These are phyloP conservation scores for Cercospora zeina DNA, from an alignment of 2,329 filamentous ascomycete genomes.

Conservation along the genomic window DNA sequence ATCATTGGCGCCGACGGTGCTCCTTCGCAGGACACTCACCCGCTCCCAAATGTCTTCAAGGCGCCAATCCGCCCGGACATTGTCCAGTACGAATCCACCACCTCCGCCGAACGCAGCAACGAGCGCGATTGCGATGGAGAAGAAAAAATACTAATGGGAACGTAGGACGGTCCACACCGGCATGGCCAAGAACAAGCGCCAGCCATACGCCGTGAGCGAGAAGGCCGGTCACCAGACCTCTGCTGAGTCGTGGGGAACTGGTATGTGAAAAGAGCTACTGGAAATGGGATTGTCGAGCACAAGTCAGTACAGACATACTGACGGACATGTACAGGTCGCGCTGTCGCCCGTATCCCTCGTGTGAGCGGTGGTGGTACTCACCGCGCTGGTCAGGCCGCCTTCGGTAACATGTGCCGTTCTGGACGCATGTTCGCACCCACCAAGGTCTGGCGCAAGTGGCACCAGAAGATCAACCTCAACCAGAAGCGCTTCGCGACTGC, in stretches of 20 bases:
- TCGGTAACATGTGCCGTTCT: conserved; percentile 99
- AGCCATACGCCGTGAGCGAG: conserved; percentile 99
- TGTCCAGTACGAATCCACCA: conserved; percentile 71
- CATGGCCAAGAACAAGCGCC: conserved; percentile 99
- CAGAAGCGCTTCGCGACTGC: conserved; percentile 99
- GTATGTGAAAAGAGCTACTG: conserved; percentile 49
- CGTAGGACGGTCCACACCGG: conserved; percentile 81
- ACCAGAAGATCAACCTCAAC: conserved; percentile 99
- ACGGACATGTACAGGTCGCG: conserved; percentile 67
- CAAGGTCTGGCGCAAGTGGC: conserved; percentile 99
- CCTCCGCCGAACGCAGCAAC: conserved; percentile 9
- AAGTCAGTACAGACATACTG: conserved; percentile 25
- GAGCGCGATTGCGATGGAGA: conserved; percentile 13
- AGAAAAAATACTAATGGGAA: conserved; percentile 31
- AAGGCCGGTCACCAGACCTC: conserved; percentile 99
- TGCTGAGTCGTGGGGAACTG: conserved; percentile 99
- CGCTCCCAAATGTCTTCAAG: conserved; percentile 95
- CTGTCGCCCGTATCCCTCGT: conserved; percentile 99
- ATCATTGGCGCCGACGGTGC: conserved; percentile 96
- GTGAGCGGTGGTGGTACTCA: conserved; percentile 99
- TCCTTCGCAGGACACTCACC: conserved; percentile 82
- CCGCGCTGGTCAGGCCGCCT: conserved; percentile 99
- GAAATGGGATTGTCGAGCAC: neutral
- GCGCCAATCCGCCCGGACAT: conserved; percentile 98
- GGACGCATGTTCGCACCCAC: conserved; percentile 99